phyloP scores from a whole-genome alignment of 495 filamentous ascomycete species.

The Rostrohypoxylon terebratum region DNA sequence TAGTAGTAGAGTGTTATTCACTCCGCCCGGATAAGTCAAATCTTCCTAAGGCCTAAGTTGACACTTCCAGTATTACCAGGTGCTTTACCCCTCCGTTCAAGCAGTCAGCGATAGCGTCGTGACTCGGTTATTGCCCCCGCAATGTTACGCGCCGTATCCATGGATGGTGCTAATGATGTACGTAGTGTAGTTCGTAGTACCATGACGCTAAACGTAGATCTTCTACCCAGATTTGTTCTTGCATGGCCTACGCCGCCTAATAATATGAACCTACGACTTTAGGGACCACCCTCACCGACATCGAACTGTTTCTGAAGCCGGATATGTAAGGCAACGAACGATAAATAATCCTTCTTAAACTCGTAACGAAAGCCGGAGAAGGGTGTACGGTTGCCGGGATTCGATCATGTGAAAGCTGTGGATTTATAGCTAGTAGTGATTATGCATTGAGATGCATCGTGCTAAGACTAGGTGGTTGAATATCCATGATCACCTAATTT shows the following conservation, averaged over 20 bases:
- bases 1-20: too few species aligned
- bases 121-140: conserved; percentile 29
- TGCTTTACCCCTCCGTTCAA: conserved; percentile 1
- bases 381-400: background rate
- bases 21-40: background rate
- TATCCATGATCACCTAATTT: conserved; percentile 27
- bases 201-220: conserved; percentile 37
- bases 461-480: conserved; percentile 20
- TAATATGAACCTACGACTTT: conserved; percentile 18
- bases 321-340: conserved; percentile 15
- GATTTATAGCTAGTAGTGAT: conserved; percentile 17
- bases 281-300: conserved; percentile 20
- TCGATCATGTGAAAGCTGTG: conserved; percentile 24
- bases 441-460: conserved; percentile 36
- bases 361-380: conserved; percentile 15
- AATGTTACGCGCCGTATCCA: conserved; percentile 25
- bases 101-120: conserved; percentile 16
- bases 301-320: conserved; percentile 1
- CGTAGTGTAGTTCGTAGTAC: too few species aligned
- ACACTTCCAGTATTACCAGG: background rate
- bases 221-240: conserved; percentile 29
- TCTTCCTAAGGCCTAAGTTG: too few species aligned
- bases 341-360: conserved; percentile 13
- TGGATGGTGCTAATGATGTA: conserved; percentile 17
- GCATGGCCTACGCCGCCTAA: conserved; percentile 16